Evolutionary conservation across 1,284 basidiomycete genomes (phyloP).

Genomic region (Ustilago lituana): DNA sequence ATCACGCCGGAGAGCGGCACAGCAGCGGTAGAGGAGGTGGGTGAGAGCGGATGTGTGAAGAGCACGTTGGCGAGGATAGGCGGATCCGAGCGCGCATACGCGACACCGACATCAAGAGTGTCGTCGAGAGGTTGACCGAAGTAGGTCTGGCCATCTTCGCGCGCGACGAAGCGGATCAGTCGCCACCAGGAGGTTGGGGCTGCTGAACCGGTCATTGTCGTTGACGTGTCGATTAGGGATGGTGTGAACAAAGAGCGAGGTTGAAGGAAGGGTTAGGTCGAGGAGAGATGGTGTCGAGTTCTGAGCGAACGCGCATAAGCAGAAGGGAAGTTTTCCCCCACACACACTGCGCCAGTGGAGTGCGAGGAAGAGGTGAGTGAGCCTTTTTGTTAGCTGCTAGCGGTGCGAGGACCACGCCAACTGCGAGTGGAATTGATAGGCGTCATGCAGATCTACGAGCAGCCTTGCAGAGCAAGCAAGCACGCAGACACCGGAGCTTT

Average conservation of each 20-base stretch:
- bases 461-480: neutral
- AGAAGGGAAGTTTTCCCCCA: too few species aligned
- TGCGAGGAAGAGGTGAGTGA: too few species aligned
- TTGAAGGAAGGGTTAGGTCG: too few species aligned
- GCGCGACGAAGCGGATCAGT: constrained; percentile 55
- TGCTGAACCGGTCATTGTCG: constrained; percentile 1
- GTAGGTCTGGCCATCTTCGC: constrained; percentile 48
- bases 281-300: too few species aligned
- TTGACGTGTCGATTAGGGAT: too few species aligned
- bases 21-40: neutral
- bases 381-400: too few species aligned
- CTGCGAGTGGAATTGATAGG: too few species aligned
- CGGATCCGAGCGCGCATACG: constrained; percentile 18
- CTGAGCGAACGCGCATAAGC: too few species aligned
- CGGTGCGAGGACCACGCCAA: too few species aligned
- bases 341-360: too few species aligned
- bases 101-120: constrained; percentile 39
- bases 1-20: constrained; percentile 21
- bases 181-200: constrained; percentile 41
- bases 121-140: constrained; percentile 51
- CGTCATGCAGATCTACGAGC: neutral
- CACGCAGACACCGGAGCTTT: neutral
- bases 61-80: constrained; percentile 31
- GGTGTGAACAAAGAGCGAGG: neutral
- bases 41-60: constrained; percentile 26